Conservation (phyloP, 2,329 filamentous ascomycete species). For the Mycocentrospora acerina region DNA sequence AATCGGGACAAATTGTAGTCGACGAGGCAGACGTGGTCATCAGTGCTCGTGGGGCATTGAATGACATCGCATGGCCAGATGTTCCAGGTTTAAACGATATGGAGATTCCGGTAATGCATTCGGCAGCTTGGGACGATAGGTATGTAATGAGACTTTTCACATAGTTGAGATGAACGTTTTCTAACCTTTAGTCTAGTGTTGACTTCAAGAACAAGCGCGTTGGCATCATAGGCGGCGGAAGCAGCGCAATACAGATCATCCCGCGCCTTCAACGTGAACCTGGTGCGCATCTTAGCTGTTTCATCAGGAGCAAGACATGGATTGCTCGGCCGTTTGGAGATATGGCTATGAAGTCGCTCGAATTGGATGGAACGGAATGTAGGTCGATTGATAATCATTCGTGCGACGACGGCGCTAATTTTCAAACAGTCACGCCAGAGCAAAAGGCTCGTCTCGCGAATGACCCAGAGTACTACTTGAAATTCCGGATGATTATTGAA, state of each 20-base stretch:
- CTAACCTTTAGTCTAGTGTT: slow-evolving; percentile 23
- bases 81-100: slow-evolving; percentile 35
- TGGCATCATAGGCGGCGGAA: slow-evolving; percentile 38
- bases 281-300: slow-evolving; percentile 32
- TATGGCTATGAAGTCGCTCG: no score
- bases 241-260: slow-evolving; percentile 47
- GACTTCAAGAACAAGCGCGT: slow-evolving; percentile 37
- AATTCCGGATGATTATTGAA: slow-evolving; percentile 52
- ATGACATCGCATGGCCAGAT: slow-evolving; percentile 35
- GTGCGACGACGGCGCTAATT: slow-evolving; percentile 51
- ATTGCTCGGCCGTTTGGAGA: slow-evolving; percentile 37
- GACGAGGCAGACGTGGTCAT: slow-evolving; percentile 35
- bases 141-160: no score
- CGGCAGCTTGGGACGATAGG: slow-evolving; percentile 37
- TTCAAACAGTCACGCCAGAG: slow-evolving; percentile 44
- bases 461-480: slow-evolving; percentile 48
- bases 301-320: slow-evolving; percentile 40
- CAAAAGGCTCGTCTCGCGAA: slow-evolving; percentile 43
- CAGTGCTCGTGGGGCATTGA: slow-evolving; percentile 36
- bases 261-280: slow-evolving; percentile 40
- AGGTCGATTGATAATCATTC: no score
- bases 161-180: no score
- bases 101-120: slow-evolving; percentile 40
- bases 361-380: no score
- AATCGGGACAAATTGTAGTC: slow-evolving; percentile 24